These are phyloP conservation scores for Lepidium didymum DNA, from an alignment of 345 rosid genomes.

Conservation along the genomic window DNA sequence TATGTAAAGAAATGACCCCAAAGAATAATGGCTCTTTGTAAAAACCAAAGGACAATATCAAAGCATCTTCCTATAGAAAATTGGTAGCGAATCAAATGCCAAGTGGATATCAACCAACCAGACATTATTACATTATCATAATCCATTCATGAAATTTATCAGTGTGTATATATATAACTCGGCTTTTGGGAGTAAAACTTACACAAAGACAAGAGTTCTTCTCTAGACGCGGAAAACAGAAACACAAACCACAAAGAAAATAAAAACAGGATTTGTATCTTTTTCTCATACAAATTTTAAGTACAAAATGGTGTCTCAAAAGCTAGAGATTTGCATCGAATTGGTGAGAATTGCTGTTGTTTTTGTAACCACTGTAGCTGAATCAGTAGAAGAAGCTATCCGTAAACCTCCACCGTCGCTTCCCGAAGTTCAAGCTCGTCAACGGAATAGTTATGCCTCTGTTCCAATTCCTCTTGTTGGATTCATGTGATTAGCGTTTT, in stretches of 20 bases:
- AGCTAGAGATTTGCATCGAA: slow-evolving; percentile 40
- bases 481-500: slow-evolving; percentile 35
- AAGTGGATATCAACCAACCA: slow-evolving; percentile 10
- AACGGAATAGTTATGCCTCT: slow-evolving; percentile 7
- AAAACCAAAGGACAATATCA: slow-evolving; percentile 10
- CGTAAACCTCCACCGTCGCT: slow-evolving; percentile 8
- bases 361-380: slow-evolving; percentile 41
- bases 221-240: slow-evolving; percentile 17
- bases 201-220: slow-evolving; percentile 13
- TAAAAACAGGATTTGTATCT: not conserved
- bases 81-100: not conserved
- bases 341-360: slow-evolving; percentile 36
- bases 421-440: slow-evolving; percentile 7
- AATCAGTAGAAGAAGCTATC: slow-evolving; percentile 32
- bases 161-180: slow-evolving; percentile 10
- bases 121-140: not conserved
- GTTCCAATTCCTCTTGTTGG: slow-evolving; percentile 42
- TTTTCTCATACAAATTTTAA: not conserved
- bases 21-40: slow-evolving; percentile 10
- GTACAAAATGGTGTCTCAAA: slow-evolving; percentile 41
- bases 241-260: not conserved
- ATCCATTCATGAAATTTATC: not conserved
- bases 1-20: slow-evolving; percentile 13
- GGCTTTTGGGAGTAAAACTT: slow-evolving; percentile 13
- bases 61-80: slow-evolving; percentile 18